A percentile compares a stretch with the other conserved stretches of the same genome.
Evolutionary conservation across 2,329 filamentous ascomycete genomes (phyloP).

Genomic region (Penicillium sp.): DNA sequence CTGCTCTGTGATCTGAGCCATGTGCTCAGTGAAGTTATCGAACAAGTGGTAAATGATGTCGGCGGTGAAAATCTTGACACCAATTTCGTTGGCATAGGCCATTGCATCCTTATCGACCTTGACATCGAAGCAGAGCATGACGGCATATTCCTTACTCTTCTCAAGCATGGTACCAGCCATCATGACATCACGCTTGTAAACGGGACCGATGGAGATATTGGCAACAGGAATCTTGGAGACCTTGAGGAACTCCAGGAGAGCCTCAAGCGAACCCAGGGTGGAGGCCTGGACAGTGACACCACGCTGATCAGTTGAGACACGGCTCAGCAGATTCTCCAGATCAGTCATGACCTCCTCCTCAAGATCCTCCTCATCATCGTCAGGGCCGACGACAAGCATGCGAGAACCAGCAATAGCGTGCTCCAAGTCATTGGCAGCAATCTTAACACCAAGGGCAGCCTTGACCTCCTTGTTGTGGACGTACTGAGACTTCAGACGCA

Average conservation of each 20-base stretch:
- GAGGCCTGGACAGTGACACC: slow-evolving; percentile 97
- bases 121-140: slow-evolving; percentile 99
- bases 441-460: slow-evolving; percentile 97
- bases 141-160: slow-evolving; percentile 90
- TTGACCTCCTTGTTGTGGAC: slow-evolving; percentile 99
- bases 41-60: slow-evolving; percentile 99
- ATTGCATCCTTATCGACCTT: slow-evolving; percentile 97
- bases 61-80: slow-evolving; percentile 96
- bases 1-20: slow-evolving; percentile 79
- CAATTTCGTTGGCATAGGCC: slow-evolving; percentile 85
- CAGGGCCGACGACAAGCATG: slow-evolving; percentile 86
- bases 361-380: slow-evolving; percentile 95
- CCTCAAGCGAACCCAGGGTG: slow-evolving; percentile 93
- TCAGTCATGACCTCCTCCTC: slow-evolving; percentile 96
- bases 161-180: slow-evolving; percentile 92
- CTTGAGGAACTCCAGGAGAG: slow-evolving; percentile 91
- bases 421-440: slow-evolving; percentile 92
- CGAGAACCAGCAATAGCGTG: slow-evolving; percentile 95
- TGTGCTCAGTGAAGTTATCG: slow-evolving; percentile 93
- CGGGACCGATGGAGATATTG: slow-evolving; percentile 94
- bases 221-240: slow-evolving; percentile 95
- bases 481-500: slow-evolving; percentile 92
- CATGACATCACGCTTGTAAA: slow-evolving; percentile 97
- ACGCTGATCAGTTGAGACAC: slow-evolving; percentile 85
- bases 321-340: slow-evolving; percentile 83